Evolutionary conservation across 140 eudicot species (phyloP), one percentile per base, ranked within the genome.

Genomic region (Senecio squalidus): DNA sequence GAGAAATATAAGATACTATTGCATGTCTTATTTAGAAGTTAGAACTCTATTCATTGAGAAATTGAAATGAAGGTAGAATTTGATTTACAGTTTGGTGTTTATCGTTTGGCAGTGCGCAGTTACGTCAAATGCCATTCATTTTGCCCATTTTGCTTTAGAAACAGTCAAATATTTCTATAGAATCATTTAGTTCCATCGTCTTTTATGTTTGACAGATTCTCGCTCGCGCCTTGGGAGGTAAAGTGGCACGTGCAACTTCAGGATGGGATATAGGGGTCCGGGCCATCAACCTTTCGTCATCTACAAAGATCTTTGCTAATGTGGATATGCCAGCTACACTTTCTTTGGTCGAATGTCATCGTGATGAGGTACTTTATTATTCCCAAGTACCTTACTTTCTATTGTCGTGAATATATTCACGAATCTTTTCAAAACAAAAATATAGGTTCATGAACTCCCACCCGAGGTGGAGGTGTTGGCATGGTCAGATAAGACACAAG

Each of bases 401-500:
- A n/a, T n/a, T n/a, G n/a, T n/a, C n/a, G n/a, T n/a, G n/a, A n/a
- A n/a, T n/a, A n/a, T 17, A 27, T 39, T 39, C 2, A 36, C 26
- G 13, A 10, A 41, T 26, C 25, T 58, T 39, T 28, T 39, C 1
- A 54, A n/a, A 25, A 24, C 40, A 17, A 10, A 0, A 5, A 4
- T 36, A 48, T 6, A 89, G 95, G 77, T 89, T n/a, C 28, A 62
- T 27, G 89, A 85, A 48, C 88, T 90, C 50, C 97, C 95, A 1
- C 62, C 87, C 0, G 48, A 73, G 55, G 97, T 76, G 58, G 95
- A 85, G 68, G 80, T 82, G 41, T 52, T 85, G 39, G 97, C 89
- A 61, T 76, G 85, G 78, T 90, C 97, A 2, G 31, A 68, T 15
- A 85, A 76, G 45, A 85, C 94, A 0, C 82, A 76, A 41, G 65